Base-by-base conservation (phyloP, 208 protist genomes). In the Crithidia expoeki region DNA sequence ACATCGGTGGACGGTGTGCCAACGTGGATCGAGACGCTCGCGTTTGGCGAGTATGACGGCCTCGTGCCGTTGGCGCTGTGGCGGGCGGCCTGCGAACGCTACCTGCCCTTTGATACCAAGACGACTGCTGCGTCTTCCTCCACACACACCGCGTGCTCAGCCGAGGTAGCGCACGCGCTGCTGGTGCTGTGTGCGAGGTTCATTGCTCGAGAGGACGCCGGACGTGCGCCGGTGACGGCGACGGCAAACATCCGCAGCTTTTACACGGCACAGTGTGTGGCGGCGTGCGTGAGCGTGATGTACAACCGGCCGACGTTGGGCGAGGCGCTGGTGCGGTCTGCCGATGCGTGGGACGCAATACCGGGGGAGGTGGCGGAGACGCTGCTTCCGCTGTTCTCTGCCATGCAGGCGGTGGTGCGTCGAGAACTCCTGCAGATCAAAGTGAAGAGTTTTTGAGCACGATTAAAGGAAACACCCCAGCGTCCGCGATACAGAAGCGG, bases 21-120 rank as follows among this genome's bases (percentile, higher is more conserved):
- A 7, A 49, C 59, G 52, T 93, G 87, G 83, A 69, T 83, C 38
- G 81, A 79, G 53, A 34, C 40, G 34, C 68, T 89, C 4, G 80
- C 79, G 12, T 85, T 80, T 46, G 81, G 81, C 2, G 58, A 74
- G 63, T 80, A 69, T 38, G 67, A 67, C 33, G 64, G 74, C 58
- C 21, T 38, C 34, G 36, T 90, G 25, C 79, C 82, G 2, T 23
- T 81, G n/a, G 25, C 58, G 28, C 57, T 90, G n/a, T 93, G 87
- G 84, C 64, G 68, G 7, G 55, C 75, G 27, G 76, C 81, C 2
- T 65, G 59, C 59, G 27, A 52, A 14, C 30, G 23, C 17, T 27
- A 5, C 6, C 53, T 68, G 56, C 40, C 36, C 9, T 40, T 12
- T 14, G 12, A 40, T 12, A 12, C n/a, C n/a, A n/a, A n/a, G n/a